Evolutionary conservation across 2,329 filamentous ascomycete genomes (phyloP), one percentile per base, ranked within the genome.

Genomic region (Aulographum hederae): DNA sequence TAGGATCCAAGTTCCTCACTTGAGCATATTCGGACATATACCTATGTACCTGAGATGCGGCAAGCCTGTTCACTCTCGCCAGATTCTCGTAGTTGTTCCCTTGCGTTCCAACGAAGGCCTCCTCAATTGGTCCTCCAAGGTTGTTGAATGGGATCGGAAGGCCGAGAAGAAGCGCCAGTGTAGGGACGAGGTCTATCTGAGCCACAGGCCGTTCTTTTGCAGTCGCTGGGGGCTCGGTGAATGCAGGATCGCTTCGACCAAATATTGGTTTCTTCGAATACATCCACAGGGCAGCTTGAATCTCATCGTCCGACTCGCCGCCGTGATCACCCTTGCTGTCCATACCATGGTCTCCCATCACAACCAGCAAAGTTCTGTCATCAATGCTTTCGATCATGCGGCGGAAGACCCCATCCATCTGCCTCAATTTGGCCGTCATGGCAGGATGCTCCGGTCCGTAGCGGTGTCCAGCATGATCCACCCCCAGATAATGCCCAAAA

Each of bases 301-400:
- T 71, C 51, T 98, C 89, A 40, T 95, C 84, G 42, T 94, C 81
- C 19, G 86, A 94, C 58, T 98, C 89, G 33, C 89, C 89, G n/a
- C 89, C 89, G 47, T 98, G 89, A 42, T 98, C 89, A 13, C 89
- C 89, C 57, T 98, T 95, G 37, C 69, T 63, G 52, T 98, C 89
- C 89, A 98, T 98, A 8, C 89, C 89, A 48, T 98, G 89, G 50
- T 98, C 89, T n/a, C 89, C 89, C 82, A 98, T 92, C 11, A 98
- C 79, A 14, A 98, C 73, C 21, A 98, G 60, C 15, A 98, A 60
- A 0, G 89, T 98, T 34, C 81, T 61, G 32, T 94, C 78, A 43
- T 93, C 86, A 13, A 98, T 60, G 3, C 60, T 60, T 1, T 67
- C 61, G 3, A 79, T 73, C 33, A 95, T 62, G 17, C 76, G 65